Conservation (phyloP, 805 yeast genomes). For the Kluyveromyces starmeri region DNA sequence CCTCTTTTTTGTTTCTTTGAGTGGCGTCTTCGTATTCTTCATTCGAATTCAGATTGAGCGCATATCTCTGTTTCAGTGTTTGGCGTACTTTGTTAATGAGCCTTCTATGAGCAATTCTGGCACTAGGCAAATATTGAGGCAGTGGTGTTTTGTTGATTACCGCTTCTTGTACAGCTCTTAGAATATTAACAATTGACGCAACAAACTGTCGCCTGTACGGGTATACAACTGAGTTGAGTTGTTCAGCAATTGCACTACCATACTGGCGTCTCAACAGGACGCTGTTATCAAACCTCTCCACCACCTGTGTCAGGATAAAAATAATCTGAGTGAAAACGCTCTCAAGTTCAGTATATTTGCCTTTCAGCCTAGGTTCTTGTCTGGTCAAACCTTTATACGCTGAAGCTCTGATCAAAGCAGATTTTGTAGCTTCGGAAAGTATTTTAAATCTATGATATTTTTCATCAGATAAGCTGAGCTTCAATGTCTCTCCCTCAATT, state of each 20-base stretch:
- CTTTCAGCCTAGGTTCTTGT: conserved; percentile 43
- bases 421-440: conserved; percentile 31
- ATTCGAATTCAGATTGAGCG: conserved; percentile 8
- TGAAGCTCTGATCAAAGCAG: conserved; percentile 34
- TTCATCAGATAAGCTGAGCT: conserved; percentile 22
- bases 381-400: conserved; percentile 33
- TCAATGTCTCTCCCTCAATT: conserved; percentile 30
- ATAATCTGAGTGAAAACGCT: conserved; percentile 37
- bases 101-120: conserved; percentile 39
- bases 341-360: conserved; percentile 33
- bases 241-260: conserved; percentile 41
- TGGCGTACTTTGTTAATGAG: conserved; percentile 36
- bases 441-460: conserved; percentile 28
- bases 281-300: conserved; percentile 40
- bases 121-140: conserved; percentile 44
- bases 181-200: conserved; percentile 32
- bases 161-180: conserved; percentile 38
- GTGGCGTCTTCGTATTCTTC: neutral
- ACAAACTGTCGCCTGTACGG: conserved; percentile 38
- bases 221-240: conserved; percentile 32
- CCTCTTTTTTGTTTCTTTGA: conserved; percentile 4
- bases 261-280: conserved; percentile 34
- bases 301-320: conserved; percentile 36
- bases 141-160: conserved; percentile 37
- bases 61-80: conserved; percentile 25